phyloP scores from a whole-genome alignment of 805 yeast genomes.

The Candida pseudoglaebosa region DNA sequence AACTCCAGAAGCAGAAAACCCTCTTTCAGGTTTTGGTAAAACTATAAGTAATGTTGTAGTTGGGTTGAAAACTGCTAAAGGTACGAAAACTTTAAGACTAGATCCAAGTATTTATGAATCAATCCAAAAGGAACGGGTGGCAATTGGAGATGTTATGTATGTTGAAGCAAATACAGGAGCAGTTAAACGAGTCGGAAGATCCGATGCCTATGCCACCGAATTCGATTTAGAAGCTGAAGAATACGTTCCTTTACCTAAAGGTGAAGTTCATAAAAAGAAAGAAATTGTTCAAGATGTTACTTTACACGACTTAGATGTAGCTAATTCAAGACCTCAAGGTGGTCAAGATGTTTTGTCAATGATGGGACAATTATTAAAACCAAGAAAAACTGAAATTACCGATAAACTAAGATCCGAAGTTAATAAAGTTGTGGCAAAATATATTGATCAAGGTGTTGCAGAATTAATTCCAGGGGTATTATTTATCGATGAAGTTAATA shows the following conservation, averaged over 20 bases:
- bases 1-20: conserved; percentile 94
- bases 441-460: conserved; percentile 97
- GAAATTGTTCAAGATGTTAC: conserved; percentile 98
- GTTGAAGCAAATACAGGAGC: conserved; percentile 98
- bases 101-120: conserved; percentile 93
- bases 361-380: conserved; percentile 97
- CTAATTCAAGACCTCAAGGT: conserved; percentile 93
- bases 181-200: conserved; percentile 93
- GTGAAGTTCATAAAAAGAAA: conserved; percentile 97
- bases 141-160: conserved; percentile 95
- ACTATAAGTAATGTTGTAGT: conserved; percentile 92
- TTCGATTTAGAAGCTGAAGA: conserved; percentile 98
- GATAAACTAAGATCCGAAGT: conserved; percentile 93
- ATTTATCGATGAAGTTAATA: conserved; percentile 96
- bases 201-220: conserved; percentile 98
- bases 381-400: conserved; percentile 93
- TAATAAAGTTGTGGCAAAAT: conserved; percentile 90
- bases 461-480: conserved; percentile 97
- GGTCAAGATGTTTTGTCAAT: conserved; percentile 94
- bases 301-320: conserved; percentile 92
- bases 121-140: conserved; percentile 89
- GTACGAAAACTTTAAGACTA: conserved; percentile 81
- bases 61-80: conserved; percentile 88
- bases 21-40: conserved; percentile 96
- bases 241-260: conserved; percentile 97